Base-by-base conservation (phyloP, 2,329 filamentous ascomycete species). In the Penicillium olsonii region DNA sequence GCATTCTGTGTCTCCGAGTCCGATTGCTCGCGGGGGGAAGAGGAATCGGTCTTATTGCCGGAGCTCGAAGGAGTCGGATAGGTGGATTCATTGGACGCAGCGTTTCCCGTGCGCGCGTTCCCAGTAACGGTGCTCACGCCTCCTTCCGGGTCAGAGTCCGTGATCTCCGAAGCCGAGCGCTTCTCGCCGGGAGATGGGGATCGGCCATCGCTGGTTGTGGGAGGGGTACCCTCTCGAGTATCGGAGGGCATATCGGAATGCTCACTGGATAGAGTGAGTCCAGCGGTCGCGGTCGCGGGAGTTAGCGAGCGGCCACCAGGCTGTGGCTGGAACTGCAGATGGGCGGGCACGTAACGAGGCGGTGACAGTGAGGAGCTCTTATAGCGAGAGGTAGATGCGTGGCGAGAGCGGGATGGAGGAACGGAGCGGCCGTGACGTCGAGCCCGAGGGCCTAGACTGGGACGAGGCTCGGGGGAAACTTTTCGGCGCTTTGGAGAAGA, bases 271-370 rank as follows among this genome's bases (percentile, higher is more conserved):
- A 81, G 67, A 35, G 73, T 73, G 56, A 81, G 67, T 43, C 73
- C 75, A 54, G 79, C 77, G 72, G 77, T 81, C 50, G 79, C 77
- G 57, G 77, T 75, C 59, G 73, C 79, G 29, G 79, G 70, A 45
- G 64, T 68, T 5, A 69, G 68, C 34, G 64, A 70, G 44, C 67
- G 67, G 52, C 68, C 71, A 53, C 64, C 58, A 37, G 66, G 54
- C 61, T 63, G 72, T 53, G 55, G 55, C 49, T 80, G 78, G 66
- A 76, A 74, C 64, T 80, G 78, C 48, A 83, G 69, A 66, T 83
- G 80, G 45, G 79, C 76, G 53, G 80, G 80, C 47, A 83, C 72
- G 64, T 77, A 81, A 51, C 77, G 74, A 37, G 74, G 64, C 42
- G 67, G 64, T 26, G 69, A 67, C 33, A 56, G 50, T 39, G 68